Base-by-base conservation (phyloP, 495 filamentous ascomycete genomes). In the Platismatia glauca region DNA sequence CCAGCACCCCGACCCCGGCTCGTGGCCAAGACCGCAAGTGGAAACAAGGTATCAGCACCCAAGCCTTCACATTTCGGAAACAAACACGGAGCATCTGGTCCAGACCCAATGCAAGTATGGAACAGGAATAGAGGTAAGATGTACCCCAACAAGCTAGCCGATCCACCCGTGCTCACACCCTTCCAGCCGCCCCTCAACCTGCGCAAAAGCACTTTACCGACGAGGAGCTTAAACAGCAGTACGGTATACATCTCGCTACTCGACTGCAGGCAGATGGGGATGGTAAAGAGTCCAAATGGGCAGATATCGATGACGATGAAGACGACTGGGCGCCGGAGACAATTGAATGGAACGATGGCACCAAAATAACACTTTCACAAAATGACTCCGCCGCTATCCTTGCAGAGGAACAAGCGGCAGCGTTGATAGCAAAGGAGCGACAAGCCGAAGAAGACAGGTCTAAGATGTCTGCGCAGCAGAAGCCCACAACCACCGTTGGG, bases 241-340 rank as follows among this genome's bases (percentile, higher is more conserved):
- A 89, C 72, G 94, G 94, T 18, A 99, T 99, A 61, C 94, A 99
- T 73, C 83, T 99, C 76, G 95, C 94, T 13, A 95, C 85, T 48
- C 85, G 94, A 59, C 84, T 99, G 29, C 88, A 91, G 57, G 82
- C 90, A 60, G 92, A 97, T 69, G 83, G 84, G 18, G 83, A 82
- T 48, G 86, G 88, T 20, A 91, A 92, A 63, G 89, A 93, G 58
- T 84, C 91, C 20, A 93, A 91, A 71, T 99, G 94, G 94, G 94
- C 95, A 22, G 94, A 99, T 77, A 97, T 98, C 62, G 94, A 97
- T 63, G 94, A 99, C 62, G 94, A 99, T 66, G 91, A 97, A 71
- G 94, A 97, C 61, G 92, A 97, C 71, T 99, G 94, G 94, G 91
- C 88, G 4, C 95, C 94, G 0, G 92, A 97, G 65, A 87, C 88